Base-by-base conservation (phyloP, 1,139 yeast genomes). In the Pichia sp. region DNA sequence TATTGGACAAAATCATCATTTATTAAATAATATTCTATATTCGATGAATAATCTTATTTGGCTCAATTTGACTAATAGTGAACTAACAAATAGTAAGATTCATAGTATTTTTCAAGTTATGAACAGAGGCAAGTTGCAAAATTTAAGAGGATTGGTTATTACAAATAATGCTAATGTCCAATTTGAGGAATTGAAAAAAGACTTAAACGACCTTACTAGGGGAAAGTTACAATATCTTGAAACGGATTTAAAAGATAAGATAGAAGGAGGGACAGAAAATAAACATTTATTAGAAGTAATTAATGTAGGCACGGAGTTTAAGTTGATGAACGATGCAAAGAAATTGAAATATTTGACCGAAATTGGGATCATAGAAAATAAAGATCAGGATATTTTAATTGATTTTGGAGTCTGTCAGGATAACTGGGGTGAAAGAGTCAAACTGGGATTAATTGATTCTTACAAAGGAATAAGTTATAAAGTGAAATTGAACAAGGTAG, bases 141-240 rank as follows among this genome's bases (percentile, higher is more conserved):
- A 44, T 6, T 35, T 50, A 22, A 39, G 43, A n/a, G 47, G 40
- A 3, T 25, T 50, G 5, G 30, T 50, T 6, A 11, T 50, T 3
- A 48, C 51, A 4, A 43, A 43, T 12, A 45, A 45, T 20, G 20
- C 16, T n/a, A 34, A 10, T 4, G 39, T 50, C 4, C 37, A 40
- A 28, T 32, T 39, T 41, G 28, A 43, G 9, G 44, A 38, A 25
- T 35, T 50, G 12, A 34, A 43, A 4, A 31, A 35, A 9, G 51
- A 46, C 22, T 30, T 50, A 5, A 27, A 34, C 12, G 28, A 31
- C 6, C 25, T 50, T 4, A 31, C 24, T n/a, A 36, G 25, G 10
- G 50, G 51, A 8, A 35, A 44, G 6, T 34, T 50, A n/a, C 44
- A 43, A 28, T 50, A 50, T 37, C 23, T 50, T 6, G 53, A 50